Conservation (phyloP, 2,329 filamentous ascomycete genomes). For the Fusarium luffae region DNA sequence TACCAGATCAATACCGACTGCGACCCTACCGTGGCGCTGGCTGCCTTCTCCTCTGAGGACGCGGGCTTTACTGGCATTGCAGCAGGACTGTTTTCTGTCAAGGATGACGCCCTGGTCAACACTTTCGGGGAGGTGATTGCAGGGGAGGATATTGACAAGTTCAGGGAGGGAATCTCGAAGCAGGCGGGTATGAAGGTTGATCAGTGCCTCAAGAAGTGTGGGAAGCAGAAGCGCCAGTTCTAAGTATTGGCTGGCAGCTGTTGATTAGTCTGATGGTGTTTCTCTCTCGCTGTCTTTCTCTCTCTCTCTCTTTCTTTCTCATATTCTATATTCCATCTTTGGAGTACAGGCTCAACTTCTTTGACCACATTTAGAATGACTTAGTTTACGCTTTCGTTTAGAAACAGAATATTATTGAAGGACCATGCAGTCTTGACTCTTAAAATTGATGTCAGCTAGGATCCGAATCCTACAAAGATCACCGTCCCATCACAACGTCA, state of each 20-base stretch:
- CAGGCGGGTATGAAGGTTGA: conserved; percentile 64
- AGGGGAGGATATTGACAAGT: conserved; percentile 58
- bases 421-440: background rate
- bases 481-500: background rate
- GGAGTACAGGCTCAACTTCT: background rate
- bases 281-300: background rate
- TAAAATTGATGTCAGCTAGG: background rate
- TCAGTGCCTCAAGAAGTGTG: conserved; percentile 56
- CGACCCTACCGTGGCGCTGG: conserved; percentile 60
- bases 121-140: conserved; percentile 58
- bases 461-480: background rate
- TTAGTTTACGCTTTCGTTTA: background rate
- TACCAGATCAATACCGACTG: conserved; percentile 67
- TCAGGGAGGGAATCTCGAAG: conserved; percentile 54
- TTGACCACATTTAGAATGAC: too few relatives aligned
- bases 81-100: conserved; percentile 60
- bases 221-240: conserved; percentile 53
- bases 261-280: background rate
- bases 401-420: background rate
- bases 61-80: conserved; percentile 60
- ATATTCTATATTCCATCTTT: background rate
- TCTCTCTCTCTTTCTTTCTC: background rate
- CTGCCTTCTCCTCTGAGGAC: conserved; percentile 62
- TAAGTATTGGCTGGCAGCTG: background rate
- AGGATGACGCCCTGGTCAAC: conserved; percentile 57